A percentile compares a stretch with the other conserved stretches of the same genome.
phyloP scores from a whole-genome alignment of 176 grass and related monocot genomes.

The Rhynchospora pubera region DNA sequence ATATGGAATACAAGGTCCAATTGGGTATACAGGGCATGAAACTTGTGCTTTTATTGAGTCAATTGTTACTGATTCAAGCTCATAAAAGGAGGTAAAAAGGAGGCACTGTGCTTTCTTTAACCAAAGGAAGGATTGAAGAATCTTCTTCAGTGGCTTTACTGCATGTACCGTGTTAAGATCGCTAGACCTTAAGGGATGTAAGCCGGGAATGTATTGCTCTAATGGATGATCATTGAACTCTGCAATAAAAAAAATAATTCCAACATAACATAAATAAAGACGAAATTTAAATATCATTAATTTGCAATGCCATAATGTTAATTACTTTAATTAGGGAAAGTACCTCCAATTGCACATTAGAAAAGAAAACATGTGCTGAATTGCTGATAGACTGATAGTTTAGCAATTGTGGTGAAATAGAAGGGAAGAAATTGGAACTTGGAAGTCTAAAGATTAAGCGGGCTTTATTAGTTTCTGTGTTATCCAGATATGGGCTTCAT shows the following conservation, averaged over 20 bases:
- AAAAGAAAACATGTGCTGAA: neutral
- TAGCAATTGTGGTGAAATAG: neutral
- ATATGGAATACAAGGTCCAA: slow-evolving; percentile 46
- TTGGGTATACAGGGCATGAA: slow-evolving; percentile 9
- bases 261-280: neutral
- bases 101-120: slow-evolving; percentile 29
- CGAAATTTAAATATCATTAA: neutral
- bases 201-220: slow-evolving; percentile 25
- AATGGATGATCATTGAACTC: slow-evolving; percentile 29
- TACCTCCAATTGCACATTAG: neutral
- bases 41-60: slow-evolving; percentile 29
- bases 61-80: slow-evolving; percentile 25
- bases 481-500: neutral
- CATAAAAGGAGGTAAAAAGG: slow-evolving; percentile 47
- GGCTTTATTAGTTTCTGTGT: neutral
- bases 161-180: slow-evolving; percentile 2
- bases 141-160: neutral
- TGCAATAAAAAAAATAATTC: neutral
- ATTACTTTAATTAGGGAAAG: neutral
- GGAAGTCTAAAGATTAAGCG: neutral
- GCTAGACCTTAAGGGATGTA: slow-evolving; percentile 9
- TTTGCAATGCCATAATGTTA: too few species aligned
- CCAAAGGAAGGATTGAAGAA: neutral
- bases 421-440: neutral
- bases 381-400: neutral